A percentile compares a stretch with the other conserved stretches of the same genome.
Evolutionary conservation across 2,329 filamentous ascomycete genomes (phyloP).

Genomic region (Cladorrhinum sp.): DNA sequence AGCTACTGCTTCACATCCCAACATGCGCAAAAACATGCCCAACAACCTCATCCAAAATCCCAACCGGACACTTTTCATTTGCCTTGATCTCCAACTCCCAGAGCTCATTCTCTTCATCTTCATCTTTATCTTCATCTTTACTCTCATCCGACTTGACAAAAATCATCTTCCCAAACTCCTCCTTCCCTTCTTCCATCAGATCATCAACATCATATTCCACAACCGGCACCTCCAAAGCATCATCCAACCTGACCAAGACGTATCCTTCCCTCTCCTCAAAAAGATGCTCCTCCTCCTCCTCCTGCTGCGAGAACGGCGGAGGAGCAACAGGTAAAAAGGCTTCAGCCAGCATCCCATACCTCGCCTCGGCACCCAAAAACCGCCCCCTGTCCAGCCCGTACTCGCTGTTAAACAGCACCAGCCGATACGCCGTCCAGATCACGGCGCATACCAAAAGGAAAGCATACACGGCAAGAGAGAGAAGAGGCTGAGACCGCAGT

Average conservation of each 20-base stretch:
- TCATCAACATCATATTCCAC: neutral
- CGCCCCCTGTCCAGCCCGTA: too few species aligned
- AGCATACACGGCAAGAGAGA: too few species aligned
- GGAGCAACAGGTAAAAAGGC: too few species aligned
- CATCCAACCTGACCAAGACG: constrained; percentile 1
- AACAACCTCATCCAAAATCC: neutral
- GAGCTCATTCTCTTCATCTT: neutral
- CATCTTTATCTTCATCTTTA: neutral
- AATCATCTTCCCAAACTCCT: constrained; percentile 6
- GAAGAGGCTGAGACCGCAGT: too few species aligned
- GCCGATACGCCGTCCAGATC: too few species aligned
- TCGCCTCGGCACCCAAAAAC: too few species aligned
- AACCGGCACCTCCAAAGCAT: neutral
- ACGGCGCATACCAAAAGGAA: too few species aligned
- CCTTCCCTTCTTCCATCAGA: neutral
- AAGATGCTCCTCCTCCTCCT: too few species aligned
- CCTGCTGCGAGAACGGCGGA: too few species aligned
- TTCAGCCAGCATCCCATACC: too few species aligned
- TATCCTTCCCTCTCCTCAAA: neutral
- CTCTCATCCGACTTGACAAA: neutral
- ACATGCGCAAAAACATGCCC: neutral
- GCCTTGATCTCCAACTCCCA: neutral
- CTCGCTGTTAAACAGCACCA: too few species aligned
- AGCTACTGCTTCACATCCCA: neutral
- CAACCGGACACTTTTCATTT: neutral